Percentiles rank a stretch among this genome's conserved stretches.
phyloP scores from a whole-genome alignment of 1,284 basidiomycete genomes.

The Naganishia cerealis region DNA sequence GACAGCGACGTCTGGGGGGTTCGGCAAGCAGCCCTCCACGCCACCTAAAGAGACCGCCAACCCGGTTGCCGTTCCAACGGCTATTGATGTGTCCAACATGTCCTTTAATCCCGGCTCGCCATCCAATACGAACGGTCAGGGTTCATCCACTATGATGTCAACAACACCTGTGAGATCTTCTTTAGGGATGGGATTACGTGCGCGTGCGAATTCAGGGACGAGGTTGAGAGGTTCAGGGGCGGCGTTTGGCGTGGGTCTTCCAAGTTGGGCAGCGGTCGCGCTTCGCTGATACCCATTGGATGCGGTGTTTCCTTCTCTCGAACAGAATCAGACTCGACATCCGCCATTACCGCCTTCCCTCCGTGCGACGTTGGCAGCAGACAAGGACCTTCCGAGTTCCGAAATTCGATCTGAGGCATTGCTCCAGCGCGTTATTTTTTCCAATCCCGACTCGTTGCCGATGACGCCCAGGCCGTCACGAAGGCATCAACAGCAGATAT shows the following conservation, averaged over 20 bases:
- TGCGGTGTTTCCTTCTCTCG: not conserved
- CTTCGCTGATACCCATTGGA: not conserved
- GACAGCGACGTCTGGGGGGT: not conserved
- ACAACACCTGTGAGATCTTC: not conserved
- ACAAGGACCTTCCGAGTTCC: slow-evolving; percentile 31
- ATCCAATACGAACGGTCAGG: not conserved
- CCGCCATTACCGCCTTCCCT: slow-evolving; percentile 31
- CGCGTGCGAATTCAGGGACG: slow-evolving; percentile 24
- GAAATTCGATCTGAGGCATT: slow-evolving; percentile 35
- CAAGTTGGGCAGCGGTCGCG: not conserved
- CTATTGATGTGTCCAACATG: not conserved
- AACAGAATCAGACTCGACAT: slow-evolving; percentile 11
- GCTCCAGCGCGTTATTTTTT: slow-evolving; percentile 33
- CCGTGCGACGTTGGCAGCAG: slow-evolving; percentile 32
- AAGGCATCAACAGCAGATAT: slow-evolving; percentile 6
- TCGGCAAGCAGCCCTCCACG: slow-evolving; percentile 6
- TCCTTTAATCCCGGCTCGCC: slow-evolving; percentile 18
- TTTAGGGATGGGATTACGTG: not conserved
- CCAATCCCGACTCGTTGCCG: slow-evolving; percentile 32
- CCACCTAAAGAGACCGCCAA: slow-evolving; percentile 4
- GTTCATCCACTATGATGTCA: not conserved
- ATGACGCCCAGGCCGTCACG: slow-evolving; percentile 32
- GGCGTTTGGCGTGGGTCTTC: slow-evolving; percentile 1
- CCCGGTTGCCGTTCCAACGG: not conserved
- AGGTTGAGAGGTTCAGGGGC: slow-evolving; percentile 2